phyloP scores from a whole-genome alignment of 1,139 yeast genomes.

The Pichia sp. region DNA sequence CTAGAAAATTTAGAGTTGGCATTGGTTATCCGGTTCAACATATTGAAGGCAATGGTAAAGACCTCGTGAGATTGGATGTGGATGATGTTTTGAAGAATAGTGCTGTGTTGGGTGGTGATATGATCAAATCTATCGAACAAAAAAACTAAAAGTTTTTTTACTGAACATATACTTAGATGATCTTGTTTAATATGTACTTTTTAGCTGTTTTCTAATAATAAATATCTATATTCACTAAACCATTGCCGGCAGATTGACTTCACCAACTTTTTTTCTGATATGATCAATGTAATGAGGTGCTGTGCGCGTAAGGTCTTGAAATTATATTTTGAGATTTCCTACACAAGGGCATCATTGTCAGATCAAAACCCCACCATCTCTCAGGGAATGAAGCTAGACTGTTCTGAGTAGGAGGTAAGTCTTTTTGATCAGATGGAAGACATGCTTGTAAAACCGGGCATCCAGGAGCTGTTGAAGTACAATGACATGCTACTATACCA shows the following conservation, averaged over 20 bases:
- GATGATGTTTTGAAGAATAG: conserved; percentile 18
- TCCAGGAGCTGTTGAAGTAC: conserved; percentile 7
- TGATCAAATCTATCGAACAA: conserved; percentile 33
- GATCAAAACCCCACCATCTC: too few species aligned
- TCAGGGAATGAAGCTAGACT: too few species aligned
- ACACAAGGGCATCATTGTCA: too few species aligned
- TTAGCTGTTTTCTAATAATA: conserved; percentile 7
- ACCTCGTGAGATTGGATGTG: conserved; percentile 48
- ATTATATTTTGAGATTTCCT: too few species aligned
- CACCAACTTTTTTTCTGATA: background rate
- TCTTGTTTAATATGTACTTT: background rate
- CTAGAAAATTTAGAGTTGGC: conserved; percentile 73
- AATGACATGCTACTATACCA: conserved; percentile 10
- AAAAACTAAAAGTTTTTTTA: conserved; percentile 8
- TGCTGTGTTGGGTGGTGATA: conserved; percentile 62
- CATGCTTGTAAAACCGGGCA: conserved; percentile 8
- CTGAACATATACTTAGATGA: background rate
- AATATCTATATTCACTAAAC: background rate
- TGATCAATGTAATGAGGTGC: background rate
- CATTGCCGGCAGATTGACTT: background rate
- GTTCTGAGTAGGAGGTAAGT: background rate
- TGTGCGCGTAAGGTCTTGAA: too few species aligned
- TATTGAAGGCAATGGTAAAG: conserved; percentile 57
- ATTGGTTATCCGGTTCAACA: conserved; percentile 75
- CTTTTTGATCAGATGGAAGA: conserved; percentile 1